These are phyloP conservation scores for Eutrema yunnanense DNA, from an alignment of 345 rosid genomes.

Conservation along the genomic window DNA sequence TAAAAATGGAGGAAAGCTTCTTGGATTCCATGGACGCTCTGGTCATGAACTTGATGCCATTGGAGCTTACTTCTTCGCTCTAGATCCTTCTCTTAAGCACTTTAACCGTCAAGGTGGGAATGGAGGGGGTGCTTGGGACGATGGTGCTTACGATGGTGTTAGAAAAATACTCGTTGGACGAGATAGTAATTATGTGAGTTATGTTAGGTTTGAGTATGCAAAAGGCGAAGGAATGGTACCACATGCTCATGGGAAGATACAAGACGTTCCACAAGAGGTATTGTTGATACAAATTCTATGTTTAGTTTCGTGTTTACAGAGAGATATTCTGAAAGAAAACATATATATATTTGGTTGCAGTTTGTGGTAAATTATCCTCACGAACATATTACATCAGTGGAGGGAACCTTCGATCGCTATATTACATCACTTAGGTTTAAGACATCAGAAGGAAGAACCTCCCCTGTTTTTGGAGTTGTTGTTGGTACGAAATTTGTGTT, in stretches of 20 bases:
- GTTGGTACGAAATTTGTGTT: slow-evolving; percentile 17
- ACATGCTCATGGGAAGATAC: slow-evolving; percentile 20
- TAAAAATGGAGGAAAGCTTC: no score
- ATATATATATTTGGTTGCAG: not conserved
- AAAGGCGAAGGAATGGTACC: slow-evolving; percentile 12
- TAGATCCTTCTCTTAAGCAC: no score
- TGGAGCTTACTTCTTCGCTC: no score
- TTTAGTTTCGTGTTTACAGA: not conserved
- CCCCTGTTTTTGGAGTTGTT: slow-evolving; percentile 7
- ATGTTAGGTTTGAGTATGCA: slow-evolving; percentile 23
- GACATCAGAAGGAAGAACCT: slow-evolving; percentile 16
- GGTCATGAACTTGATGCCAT: no score
- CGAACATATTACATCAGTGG: slow-evolving; percentile 18
- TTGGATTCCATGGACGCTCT: no score
- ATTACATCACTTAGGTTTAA: slow-evolving; percentile 3
- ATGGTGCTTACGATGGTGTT: slow-evolving; percentile 26
- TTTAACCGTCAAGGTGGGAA: no score
- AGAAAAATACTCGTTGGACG: slow-evolving; percentile 12
- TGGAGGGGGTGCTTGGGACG: slow-evolving; percentile 25
- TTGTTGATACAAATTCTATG: not conserved
- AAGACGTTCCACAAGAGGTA: slow-evolving; percentile 11
- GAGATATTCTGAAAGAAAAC: not conserved
- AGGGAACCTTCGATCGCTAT: slow-evolving; percentile 12
- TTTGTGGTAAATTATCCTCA: slow-evolving; percentile 16
- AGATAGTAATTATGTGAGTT: slow-evolving; percentile 2